Evolutionary conservation across 306 rosid genomes (phyloP).

Genomic region (Aeschynomene evenia): DNA sequence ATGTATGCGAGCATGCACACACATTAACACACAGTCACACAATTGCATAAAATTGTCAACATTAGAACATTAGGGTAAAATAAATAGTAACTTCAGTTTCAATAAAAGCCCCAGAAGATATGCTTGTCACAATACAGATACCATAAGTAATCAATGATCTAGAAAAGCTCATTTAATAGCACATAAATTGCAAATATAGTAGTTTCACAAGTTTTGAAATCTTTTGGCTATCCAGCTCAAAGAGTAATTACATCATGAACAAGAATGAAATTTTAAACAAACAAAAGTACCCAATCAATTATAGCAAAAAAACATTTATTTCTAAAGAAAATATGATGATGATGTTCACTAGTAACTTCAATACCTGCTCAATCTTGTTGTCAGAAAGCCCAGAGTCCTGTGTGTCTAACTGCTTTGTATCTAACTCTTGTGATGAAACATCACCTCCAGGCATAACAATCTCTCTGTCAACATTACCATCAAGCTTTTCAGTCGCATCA

Average conservation of each 20-base stretch:
- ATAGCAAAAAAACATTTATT: not conserved
- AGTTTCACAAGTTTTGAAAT: constrained; percentile 3
- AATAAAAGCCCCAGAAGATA: not conserved
- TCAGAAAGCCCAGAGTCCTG: constrained; percentile 22
- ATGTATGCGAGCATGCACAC: not conserved
- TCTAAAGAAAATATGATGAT: not conserved
- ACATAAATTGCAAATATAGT: constrained; percentile 3
- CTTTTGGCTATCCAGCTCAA: not conserved
- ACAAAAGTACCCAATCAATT: not conserved
- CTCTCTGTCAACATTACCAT: constrained; percentile 33
- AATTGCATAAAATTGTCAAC: not conserved
- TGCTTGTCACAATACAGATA: not conserved
- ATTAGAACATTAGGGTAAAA: not conserved
- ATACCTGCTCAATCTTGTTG: constrained; percentile 55
- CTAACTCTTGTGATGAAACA: constrained; percentile 28
- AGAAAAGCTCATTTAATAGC: not conserved
- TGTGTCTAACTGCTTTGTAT: not conserved
- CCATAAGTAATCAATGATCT: not conserved
- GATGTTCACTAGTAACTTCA: not conserved
- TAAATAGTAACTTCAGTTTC: not conserved
- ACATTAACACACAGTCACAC: not conserved
- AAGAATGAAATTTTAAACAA: not conserved
- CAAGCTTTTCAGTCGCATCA: constrained; percentile 14
- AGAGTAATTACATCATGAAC: not conserved
- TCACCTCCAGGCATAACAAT: constrained; percentile 11